These are phyloP conservation scores for Biscogniauxia sp. DNA, from an alignment of 2,329 filamentous ascomycete species.

Conservation along the genomic window DNA sequence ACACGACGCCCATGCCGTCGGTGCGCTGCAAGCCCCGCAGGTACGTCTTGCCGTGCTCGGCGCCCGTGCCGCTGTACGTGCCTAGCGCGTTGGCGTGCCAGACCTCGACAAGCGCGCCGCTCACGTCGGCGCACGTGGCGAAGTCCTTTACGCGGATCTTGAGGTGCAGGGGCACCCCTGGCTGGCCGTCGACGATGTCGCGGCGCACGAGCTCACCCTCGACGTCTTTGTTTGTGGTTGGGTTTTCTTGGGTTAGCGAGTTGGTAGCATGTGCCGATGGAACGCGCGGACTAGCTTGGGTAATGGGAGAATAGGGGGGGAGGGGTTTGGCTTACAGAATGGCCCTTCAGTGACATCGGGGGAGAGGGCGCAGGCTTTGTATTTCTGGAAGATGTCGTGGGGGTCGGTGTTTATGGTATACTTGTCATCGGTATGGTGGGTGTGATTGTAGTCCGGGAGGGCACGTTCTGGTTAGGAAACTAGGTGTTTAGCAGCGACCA, in stretches of 20 bases:
- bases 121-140: constrained; percentile 7
- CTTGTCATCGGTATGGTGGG: neutral
- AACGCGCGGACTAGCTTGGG: neutral
- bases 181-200: constrained; percentile 6
- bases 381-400: constrained; percentile 1
- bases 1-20: constrained; percentile 6
- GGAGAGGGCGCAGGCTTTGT: constrained; percentile 1
- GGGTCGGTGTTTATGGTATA: constrained; percentile 1
- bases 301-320: neutral
- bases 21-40: constrained; percentile 13
- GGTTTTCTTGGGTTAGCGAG: too few species aligned
- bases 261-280: too few species aligned
- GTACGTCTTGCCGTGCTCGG: constrained; percentile 5
- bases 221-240: constrained; percentile 3
- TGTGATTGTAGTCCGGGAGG: neutral
- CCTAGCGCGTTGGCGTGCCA: constrained; percentile 13
- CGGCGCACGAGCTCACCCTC: constrained; percentile 11
- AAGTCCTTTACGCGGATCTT: constrained; percentile 11
- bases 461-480: neutral
- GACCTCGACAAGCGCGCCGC: constrained; percentile 7
- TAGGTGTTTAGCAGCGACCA: neutral
- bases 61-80: constrained; percentile 9
- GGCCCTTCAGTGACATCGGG: constrained; percentile 23
- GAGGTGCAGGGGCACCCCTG: constrained; percentile 7
- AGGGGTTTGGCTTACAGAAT: constrained; percentile 1